Evolutionary conservation across 805 yeast genomes (phyloP), one percentile per base, ranked within the genome.

Genomic region (Pichia kluyveri): DNA sequence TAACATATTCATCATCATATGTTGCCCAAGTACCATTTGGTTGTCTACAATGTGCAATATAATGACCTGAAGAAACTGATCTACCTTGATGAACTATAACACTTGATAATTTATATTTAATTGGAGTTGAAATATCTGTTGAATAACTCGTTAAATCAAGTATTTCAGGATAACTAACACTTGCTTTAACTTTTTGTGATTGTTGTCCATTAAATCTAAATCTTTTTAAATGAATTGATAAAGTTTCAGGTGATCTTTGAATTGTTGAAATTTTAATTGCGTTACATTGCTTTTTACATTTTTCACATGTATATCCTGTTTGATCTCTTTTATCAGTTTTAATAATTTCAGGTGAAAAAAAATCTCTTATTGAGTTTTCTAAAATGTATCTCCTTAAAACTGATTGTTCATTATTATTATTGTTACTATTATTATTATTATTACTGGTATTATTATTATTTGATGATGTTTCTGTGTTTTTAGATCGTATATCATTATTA

Each of bases 71-170:
- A 41, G 89, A 81, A 14, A 90, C 82, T 1, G 96, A 85, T 53
- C 98, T 73, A 39, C 99, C 99, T 58, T 87, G 96, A 61, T 93
- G 99, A 5, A 89, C 91, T 51, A 91, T 86, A 17, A 91, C 96
- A 23, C 90, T 80, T 17, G 79, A 72, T 54, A 93, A 73, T 61
- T 82, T 83, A 66, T 93, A 93, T 37, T 70, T 68, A 6, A 76
- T 75, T 1, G 82, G 79, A 11, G 68, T 68, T 18, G 57, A 63
- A 63, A 61, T 58, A 42, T 62, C 61, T 8, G 76, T 73, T 31
- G 77, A 75, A 63, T 74, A 91, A 48, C 77, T 75, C 1, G 88
- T 70, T 52, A 91, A 65, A 59, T 90, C 93, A 48, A 93, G 69
- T 47, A 75, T 77, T 60, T 84, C 77, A 36, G 95, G 89, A 64